phyloP scores from a whole-genome alignment of 352 stramenopile species.

The Globisporangium canariense region DNA sequence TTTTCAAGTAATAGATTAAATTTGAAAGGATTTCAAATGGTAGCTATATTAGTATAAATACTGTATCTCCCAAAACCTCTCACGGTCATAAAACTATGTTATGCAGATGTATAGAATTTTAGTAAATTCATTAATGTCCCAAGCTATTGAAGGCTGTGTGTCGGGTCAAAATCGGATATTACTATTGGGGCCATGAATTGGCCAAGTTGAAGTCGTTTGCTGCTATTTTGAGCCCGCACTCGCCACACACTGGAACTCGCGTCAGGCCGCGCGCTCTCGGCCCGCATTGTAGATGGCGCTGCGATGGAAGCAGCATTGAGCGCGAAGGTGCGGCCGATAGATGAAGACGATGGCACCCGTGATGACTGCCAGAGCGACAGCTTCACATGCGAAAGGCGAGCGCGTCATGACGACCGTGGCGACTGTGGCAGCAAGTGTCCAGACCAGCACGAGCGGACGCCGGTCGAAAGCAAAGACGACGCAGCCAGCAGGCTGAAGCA shows the following conservation, averaged over 20 bases:
- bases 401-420: background rate
- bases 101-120: too few species aligned
- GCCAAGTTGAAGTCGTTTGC: slow-evolving; percentile 8
- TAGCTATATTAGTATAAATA: too few species aligned
- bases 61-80: too few species aligned
- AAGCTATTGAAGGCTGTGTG: background rate
- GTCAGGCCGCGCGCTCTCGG: background rate
- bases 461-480: background rate
- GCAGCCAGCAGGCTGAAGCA: background rate
- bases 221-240: background rate
- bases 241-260: background rate
- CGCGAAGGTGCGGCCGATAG: background rate
- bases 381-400: background rate
- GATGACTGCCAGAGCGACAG: background rate
- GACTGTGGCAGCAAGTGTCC: background rate
- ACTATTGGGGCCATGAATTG: background rate
- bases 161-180: too few species aligned
- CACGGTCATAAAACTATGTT: too few species aligned
- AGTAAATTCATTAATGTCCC: too few species aligned
- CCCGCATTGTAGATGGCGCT: background rate
- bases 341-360: background rate
- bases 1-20: too few species aligned
- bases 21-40: too few species aligned
- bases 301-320: background rate
- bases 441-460: background rate